Base-by-base conservation (phyloP, 345 rosid species). In the Kernera saxatilis region DNA sequence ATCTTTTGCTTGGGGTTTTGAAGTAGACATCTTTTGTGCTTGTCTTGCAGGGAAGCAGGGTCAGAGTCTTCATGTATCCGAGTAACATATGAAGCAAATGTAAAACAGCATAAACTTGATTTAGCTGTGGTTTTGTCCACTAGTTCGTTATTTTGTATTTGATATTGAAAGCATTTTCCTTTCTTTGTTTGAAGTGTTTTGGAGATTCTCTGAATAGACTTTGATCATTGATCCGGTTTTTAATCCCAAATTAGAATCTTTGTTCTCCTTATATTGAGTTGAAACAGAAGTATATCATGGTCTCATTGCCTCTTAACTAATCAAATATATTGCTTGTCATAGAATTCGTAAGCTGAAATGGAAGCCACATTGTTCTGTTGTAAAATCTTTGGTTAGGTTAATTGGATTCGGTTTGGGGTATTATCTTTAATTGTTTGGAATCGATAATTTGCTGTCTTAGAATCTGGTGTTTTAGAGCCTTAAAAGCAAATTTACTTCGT, bases 51-150 rank as follows among this genome's bases (percentile, higher is more conserved):
- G 88, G 91, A 32, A 80, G 26, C 46, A 81, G 56, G 33, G 88
- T 86, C 0, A 76, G 91, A 78, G 91, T 84, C 41, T 84, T 82
- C 84, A 84, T 80, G 83, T 77, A 84, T 27, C 88, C 86, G 14
- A 79, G 79, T 67, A 77, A 82, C 81, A 80, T 76, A 64, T 82
- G 74, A 84, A 70, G 75, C 21, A 63, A 35, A 11, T 39, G 26
- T 37, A 29, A 37, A 27, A 14, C 29, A 23, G 64, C 78, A 23
- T 40, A 26, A 46, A 72, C 64, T 64, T 72, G 40, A 39, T 27
- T 66, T 65, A 39, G 77, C 72, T 29, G 21, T 60, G 73, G 67
- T 67, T 74, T 74, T 59, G 66, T 43, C n/a, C 33, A 37, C 67
- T 67, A 67, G 72, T 67, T 51, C 37, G n/a, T 60, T 44, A 7